phyloP scores from a whole-genome alignment of 441 rosid genomes.

The Euphorbia schlechtendalii region DNA sequence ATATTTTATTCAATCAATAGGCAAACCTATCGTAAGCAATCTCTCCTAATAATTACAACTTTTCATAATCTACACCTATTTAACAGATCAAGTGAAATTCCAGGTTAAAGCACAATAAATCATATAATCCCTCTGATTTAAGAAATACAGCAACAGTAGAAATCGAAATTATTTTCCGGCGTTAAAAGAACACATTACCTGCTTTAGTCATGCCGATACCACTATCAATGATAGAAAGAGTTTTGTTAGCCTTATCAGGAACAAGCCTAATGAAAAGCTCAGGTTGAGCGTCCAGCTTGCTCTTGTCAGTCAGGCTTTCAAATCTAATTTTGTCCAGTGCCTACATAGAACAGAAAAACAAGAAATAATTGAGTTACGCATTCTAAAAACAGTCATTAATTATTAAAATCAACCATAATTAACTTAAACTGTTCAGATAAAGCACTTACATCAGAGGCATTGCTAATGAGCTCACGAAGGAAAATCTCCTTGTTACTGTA shows the following conservation, averaged over 20 bases:
- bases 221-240: conserved; percentile 64
- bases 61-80: background rate
- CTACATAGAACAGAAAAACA: conserved; percentile 19
- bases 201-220: conserved; percentile 92
- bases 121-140: background rate
- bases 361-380: too few species aligned
- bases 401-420: background rate
- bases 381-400: too few species aligned
- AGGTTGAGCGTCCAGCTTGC: conserved; percentile 81
- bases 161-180: too few species aligned
- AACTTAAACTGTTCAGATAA: background rate
- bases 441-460: conserved; percentile 63
- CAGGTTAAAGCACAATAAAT: background rate
- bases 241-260: conserved; percentile 65
- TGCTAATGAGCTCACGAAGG: conserved; percentile 78
- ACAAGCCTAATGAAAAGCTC: conserved; percentile 71
- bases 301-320: conserved; percentile 76
- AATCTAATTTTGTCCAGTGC: conserved; percentile 81
- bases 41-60: too few species aligned
- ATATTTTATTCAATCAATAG: too few species aligned
- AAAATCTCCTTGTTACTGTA: conserved; percentile 89
- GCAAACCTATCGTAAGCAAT: too few species aligned
- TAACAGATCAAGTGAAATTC: background rate
- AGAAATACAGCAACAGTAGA: background rate
- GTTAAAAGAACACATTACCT: conserved; percentile 25